phyloP scores from a whole-genome alignment of 805 yeast species.

The Blastobotrys terrestris region DNA sequence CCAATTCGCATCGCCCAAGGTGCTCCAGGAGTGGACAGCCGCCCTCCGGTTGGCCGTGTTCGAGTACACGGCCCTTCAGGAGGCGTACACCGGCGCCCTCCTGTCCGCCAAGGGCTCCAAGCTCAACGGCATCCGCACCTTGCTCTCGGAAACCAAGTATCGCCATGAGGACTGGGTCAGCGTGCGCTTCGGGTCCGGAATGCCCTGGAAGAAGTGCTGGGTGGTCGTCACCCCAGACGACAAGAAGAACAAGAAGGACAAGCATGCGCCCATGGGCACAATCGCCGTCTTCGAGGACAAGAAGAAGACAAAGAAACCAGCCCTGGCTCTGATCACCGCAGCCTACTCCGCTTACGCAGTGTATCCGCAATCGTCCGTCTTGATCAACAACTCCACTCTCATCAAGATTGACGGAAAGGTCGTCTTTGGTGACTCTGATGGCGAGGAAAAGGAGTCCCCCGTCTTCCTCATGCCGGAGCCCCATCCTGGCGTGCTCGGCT shows the following conservation, averaged over 20 bases:
- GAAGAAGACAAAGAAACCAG: slow-evolving; percentile 53
- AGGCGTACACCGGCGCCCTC: slow-evolving; percentile 94
- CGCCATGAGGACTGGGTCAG: slow-evolving; percentile 92
- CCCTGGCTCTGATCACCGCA: slow-evolving; percentile 71
- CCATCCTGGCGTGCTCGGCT: slow-evolving; percentile 78
- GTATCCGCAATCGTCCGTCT: slow-evolving; percentile 78
- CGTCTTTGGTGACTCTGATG: slow-evolving; percentile 25
- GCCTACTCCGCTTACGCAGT: slow-evolving; percentile 78
- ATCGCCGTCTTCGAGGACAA: slow-evolving; percentile 79
- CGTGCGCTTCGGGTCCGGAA: slow-evolving; percentile 92
- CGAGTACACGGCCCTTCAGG: slow-evolving; percentile 81
- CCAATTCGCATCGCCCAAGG: slow-evolving; percentile 63
- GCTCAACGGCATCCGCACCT: slow-evolving; percentile 77
- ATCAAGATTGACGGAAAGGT: slow-evolving; percentile 84
- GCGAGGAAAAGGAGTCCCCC: slow-evolving; percentile 47
- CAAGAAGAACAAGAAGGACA: slow-evolving; percentile 36
- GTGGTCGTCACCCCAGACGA: slow-evolving; percentile 68
- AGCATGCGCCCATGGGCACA: slow-evolving; percentile 46
- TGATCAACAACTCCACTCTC: slow-evolving; percentile 83
- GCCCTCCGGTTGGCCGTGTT: slow-evolving; percentile 75
- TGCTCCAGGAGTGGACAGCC: slow-evolving; percentile 70
- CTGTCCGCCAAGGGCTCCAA: slow-evolving; percentile 86
- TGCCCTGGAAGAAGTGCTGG: slow-evolving; percentile 95
- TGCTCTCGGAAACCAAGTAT: slow-evolving; percentile 78
- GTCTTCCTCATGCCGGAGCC: slow-evolving; percentile 78